phyloP scores from a whole-genome alignment of 768 basidiomycete genomes.

The Cystofilobasidium bisporidii region DNA sequence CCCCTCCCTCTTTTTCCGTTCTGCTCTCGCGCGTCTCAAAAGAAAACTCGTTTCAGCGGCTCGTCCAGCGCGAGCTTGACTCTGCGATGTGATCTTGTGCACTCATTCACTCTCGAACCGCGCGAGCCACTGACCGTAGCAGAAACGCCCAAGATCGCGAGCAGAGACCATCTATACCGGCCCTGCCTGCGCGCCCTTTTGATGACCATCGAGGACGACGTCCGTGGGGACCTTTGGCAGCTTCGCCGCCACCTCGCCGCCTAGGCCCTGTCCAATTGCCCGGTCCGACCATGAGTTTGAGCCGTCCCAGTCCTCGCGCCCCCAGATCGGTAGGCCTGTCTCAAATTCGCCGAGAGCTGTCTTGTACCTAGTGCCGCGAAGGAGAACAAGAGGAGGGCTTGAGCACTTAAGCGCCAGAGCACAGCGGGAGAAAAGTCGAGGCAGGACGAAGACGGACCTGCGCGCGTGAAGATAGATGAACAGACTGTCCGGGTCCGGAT shows the following conservation, averaged over 20 bases:
- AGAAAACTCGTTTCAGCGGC: constrained; percentile 13
- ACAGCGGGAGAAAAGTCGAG: constrained; percentile 32
- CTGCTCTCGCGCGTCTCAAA: not conserved
- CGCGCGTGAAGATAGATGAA: constrained; percentile 90
- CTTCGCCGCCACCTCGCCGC: constrained; percentile 6
- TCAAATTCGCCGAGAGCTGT: constrained; percentile 72
- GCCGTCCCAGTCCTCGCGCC: constrained; percentile 44
- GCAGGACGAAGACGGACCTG: constrained; percentile 46
- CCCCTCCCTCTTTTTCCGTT: too few species aligned
- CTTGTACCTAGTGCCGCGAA: constrained; percentile 45
- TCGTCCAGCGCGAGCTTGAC: constrained; percentile 20
- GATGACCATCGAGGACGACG: too few species aligned
- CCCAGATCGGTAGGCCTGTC: constrained; percentile 85
- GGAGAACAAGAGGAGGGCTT: not conserved
- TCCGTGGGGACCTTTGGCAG: too few species aligned
- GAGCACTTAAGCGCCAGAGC: not conserved
- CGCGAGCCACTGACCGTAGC: too few species aligned
- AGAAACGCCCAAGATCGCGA: too few species aligned
- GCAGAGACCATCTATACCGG: too few species aligned
- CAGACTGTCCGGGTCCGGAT: constrained; percentile 80
- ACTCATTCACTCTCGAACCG: too few species aligned
- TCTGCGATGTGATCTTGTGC: not conserved
- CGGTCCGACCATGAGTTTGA: constrained; percentile 19
- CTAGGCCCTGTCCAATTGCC: constrained; percentile 19
- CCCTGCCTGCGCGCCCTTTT: too few species aligned